phyloP scores from a whole-genome alignment of 1,139 yeast species.

The Saccharomyces hybrid region DNA sequence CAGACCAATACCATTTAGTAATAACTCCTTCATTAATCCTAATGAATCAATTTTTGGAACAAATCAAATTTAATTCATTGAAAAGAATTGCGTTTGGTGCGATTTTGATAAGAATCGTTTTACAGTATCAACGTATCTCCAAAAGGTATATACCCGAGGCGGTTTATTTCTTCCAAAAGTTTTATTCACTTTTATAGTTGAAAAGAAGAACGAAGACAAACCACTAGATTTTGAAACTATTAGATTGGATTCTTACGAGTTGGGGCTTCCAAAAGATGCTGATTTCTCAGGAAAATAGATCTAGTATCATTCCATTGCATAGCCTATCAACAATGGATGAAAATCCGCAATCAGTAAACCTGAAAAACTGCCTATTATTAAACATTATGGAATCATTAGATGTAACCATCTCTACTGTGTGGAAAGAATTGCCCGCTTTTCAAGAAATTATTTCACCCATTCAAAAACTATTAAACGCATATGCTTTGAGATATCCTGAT shows the following conservation, averaged over 20 bases:
- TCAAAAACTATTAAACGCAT: slow-evolving; percentile 19
- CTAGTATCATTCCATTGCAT: slow-evolving; percentile 17
- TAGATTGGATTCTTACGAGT: slow-evolving; percentile 20
- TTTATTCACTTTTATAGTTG: slow-evolving; percentile 41
- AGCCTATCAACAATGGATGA: slow-evolving; percentile 19
- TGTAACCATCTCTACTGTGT: slow-evolving; percentile 30
- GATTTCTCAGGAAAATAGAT: slow-evolving; percentile 10
- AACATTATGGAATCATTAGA: slow-evolving; percentile 30
- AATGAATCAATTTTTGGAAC: slow-evolving; percentile 63
- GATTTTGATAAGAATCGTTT: slow-evolving; percentile 54
- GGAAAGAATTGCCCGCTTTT: slow-evolving; percentile 62
- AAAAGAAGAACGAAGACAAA: slow-evolving; percentile 7
- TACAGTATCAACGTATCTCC: slow-evolving; percentile 70
- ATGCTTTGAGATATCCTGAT: slow-evolving; percentile 19
- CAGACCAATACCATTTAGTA: slow-evolving; percentile 89
- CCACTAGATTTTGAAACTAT: slow-evolving; percentile 8
- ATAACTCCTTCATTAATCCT: slow-evolving; percentile 76
- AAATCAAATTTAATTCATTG: slow-evolving; percentile 36
- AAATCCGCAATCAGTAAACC: slow-evolving; percentile 11
- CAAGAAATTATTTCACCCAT: slow-evolving; percentile 40
- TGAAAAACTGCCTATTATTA: slow-evolving; percentile 32
- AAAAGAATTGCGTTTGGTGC: slow-evolving; percentile 44
- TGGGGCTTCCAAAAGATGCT: slow-evolving; percentile 18
- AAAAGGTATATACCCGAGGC: slow-evolving; percentile 81
- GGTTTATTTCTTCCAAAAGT: slow-evolving; percentile 49